Base-by-base conservation (phyloP, 192 early-diverging fungal species). In the Ambispora gerdemannii region DNA sequence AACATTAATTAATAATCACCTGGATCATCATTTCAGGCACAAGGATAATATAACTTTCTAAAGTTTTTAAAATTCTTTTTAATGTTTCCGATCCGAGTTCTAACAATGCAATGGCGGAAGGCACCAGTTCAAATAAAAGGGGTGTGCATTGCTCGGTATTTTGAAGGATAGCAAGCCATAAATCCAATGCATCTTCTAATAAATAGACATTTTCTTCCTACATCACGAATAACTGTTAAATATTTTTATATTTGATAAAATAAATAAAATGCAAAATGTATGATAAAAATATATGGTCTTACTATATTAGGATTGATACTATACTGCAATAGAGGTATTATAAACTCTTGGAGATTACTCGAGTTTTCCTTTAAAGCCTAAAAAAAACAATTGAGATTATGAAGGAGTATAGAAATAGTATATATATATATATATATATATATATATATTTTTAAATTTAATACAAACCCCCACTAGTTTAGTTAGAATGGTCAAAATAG, bases 131-230 rank as follows among this genome's bases (percentile, higher is more conserved):
- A 22, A 85, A 61, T 3, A 97, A 56, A 36, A 80, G 75, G 7
- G 78, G 76, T 8, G 83, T 86, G 24, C 81, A 74, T 11, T 71
- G 31, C 0, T 86, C 63, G 0, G 88, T 77, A 74, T 89, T 91
- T 80, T 90, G 89, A 13, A 97, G n/a, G 0, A 88, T 85, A 3
- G 88, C 86, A 49, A 86, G 83, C 95, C 94, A 96, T 17, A 97
- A 81, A 63, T 95, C 93, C n/a, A 96, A 80, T 2, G 87, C 91
- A 67, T 97, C 95, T 69, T 96, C 95, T 27, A 95, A 81, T 63
- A 97, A 66, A 60, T 94, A 95, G 4, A 93, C 78, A 77, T 93
- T 89, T 1, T 82, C 86, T 20, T 84, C 81, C 76, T 87, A 68
- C 67, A 80, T 51, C 76, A 67, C 4, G 24, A 13, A 30, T 24